phyloP scores from a whole-genome alignment of 2,329 filamentous ascomycete species.

The Aspergillus sp. region DNA sequence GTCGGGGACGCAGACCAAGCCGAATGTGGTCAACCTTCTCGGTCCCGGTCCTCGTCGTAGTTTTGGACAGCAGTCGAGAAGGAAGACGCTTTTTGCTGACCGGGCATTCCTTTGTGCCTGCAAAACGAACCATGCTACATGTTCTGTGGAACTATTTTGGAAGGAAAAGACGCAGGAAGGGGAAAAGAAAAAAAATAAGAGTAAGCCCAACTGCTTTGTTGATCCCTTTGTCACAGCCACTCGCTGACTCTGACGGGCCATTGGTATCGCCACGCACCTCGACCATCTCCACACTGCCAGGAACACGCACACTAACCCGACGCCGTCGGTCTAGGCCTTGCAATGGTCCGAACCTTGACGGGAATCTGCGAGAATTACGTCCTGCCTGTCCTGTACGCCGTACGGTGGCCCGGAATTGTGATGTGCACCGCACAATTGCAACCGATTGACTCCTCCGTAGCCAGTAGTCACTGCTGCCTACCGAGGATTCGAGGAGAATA shows the following conservation, averaged over 20 bases:
- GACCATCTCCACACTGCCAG: conserved; percentile 17
- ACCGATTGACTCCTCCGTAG: conserved; percentile 3
- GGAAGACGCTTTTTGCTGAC: background rate
- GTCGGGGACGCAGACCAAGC: background rate
- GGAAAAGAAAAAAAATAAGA: background rate
- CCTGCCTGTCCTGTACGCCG: background rate
- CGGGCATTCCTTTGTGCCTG: background rate
- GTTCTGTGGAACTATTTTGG: background rate
- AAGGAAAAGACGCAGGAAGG: background rate
- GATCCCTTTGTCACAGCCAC: background rate
- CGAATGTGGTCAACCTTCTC: background rate
- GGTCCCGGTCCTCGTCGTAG: background rate
- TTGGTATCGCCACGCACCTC: conserved; percentile 18
- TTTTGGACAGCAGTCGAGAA: background rate
- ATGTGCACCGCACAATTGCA: conserved; percentile 17
- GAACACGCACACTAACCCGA: conserved; percentile 19
- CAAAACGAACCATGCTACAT: background rate
- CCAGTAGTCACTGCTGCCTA: background rate
- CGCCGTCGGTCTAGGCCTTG: conserved; percentile 26
- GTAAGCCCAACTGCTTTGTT: background rate
- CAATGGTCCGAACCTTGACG: conserved; percentile 24
- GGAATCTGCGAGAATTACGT: conserved; percentile 8
- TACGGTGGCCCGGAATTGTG: conserved; percentile 17
- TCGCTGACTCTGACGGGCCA: background rate
- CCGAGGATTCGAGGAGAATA: background rate